Conservation (phyloP, 306 rosid genomes). For the Trifolium fragiferum region DNA sequence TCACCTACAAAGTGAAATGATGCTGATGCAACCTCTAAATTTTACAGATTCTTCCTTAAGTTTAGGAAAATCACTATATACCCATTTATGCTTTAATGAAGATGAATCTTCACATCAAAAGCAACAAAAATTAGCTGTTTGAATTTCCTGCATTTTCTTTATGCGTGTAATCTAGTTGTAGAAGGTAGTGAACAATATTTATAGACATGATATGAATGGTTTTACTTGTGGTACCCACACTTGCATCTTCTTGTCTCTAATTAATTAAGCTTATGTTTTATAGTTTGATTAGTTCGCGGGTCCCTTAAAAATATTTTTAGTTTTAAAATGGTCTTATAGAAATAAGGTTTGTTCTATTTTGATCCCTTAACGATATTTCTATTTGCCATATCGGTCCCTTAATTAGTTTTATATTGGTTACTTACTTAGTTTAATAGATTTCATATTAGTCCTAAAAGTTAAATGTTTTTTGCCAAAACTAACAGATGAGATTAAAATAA, state of each 20-base stretch:
- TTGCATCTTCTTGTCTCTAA: not conserved
- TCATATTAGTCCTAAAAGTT: no score
- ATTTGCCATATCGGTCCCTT: no score
- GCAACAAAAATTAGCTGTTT: slow-evolving; percentile 83
- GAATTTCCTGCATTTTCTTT: slow-evolving; percentile 37
- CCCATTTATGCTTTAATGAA: slow-evolving; percentile 69
- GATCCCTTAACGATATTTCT: no score
- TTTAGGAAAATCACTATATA: slow-evolving; percentile 57
- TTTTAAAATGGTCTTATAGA: no score
- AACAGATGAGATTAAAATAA: no score
- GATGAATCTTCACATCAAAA: slow-evolving; percentile 78
- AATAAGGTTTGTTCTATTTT: no score
- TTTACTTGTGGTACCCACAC: slow-evolving; percentile 28
- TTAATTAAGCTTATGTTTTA: no score
- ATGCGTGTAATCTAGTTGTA: slow-evolving; percentile 50
- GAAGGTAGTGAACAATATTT: slow-evolving; percentile 41
- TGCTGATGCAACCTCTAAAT: slow-evolving; percentile 63
- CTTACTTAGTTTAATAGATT: no score
- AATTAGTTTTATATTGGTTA: no score
- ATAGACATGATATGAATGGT: slow-evolving; percentile 38
- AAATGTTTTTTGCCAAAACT: no score
- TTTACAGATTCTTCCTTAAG: slow-evolving; percentile 59
- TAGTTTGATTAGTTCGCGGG: no score
- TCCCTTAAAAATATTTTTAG: no score
- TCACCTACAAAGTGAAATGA: slow-evolving; percentile 81